A percentile compares a stretch with the other conserved stretches of the same genome.
Evolutionary conservation across 148 eudicot genomes (phyloP).

Genomic region (Camellia lanceoleosa): DNA sequence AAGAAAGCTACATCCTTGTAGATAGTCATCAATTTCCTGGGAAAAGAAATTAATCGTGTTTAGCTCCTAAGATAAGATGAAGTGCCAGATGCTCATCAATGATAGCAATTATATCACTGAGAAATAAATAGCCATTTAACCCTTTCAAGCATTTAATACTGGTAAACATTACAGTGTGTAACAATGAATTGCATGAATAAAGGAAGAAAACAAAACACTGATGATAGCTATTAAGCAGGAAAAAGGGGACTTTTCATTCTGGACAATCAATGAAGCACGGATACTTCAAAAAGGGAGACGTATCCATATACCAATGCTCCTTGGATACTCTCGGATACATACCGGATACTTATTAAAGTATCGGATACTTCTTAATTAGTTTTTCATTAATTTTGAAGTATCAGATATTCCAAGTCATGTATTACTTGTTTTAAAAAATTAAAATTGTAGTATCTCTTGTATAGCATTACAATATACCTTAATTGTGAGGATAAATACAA

Average conservation of each 20-base stretch:
- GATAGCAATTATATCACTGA: neutral
- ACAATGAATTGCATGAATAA: neutral
- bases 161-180: neutral
- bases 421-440: too few species aligned
- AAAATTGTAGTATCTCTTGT: too few species aligned
- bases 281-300: too few species aligned
- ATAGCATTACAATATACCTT: too few species aligned
- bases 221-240: neutral
- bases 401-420: too few species aligned
- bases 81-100: neutral
- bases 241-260: neutral
- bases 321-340: too few species aligned
- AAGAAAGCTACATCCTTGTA: conserved; percentile 42
- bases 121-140: neutral
- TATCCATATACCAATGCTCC: too few species aligned
- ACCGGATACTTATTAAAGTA: too few species aligned
- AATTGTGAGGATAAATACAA: too few species aligned
- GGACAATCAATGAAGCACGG: too few species aligned
- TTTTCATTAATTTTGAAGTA: too few species aligned
- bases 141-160: neutral
- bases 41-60: neutral
- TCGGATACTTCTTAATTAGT: too few species aligned
- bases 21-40: conserved; percentile 31
- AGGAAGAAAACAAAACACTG: neutral
- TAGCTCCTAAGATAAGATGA: neutral